Conservation (phyloP, 352 stramenopile genomes). For the Nothophytophthora sp. region DNA sequence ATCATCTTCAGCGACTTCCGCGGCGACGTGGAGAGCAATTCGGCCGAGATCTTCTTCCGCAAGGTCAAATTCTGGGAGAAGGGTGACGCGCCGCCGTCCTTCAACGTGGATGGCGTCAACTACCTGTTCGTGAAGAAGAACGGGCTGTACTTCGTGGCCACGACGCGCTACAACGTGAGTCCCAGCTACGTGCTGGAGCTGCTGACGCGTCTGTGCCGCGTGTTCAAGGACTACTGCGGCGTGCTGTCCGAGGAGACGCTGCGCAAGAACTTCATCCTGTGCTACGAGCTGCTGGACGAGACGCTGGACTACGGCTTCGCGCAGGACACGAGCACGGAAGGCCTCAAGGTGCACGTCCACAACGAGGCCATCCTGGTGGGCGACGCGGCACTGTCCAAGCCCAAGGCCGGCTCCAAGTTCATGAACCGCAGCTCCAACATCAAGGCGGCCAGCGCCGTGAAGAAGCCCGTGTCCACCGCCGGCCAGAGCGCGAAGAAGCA, state of each 20-base stretch:
- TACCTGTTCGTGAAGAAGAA: constrained; percentile 99
- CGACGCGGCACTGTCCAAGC: constrained; percentile 74
- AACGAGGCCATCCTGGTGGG: constrained; percentile 97
- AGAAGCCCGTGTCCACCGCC: constrained; percentile 82
- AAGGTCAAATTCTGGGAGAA: constrained; percentile 99
- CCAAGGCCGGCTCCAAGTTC: constrained; percentile 92
- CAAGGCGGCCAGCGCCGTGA: constrained; percentile 84
- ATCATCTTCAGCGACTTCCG: constrained; percentile 98
- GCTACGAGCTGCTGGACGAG: constrained; percentile 99
- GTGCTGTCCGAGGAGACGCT: constrained; percentile 98
- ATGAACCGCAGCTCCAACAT: constrained; percentile 78
- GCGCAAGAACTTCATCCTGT: constrained; percentile 99
- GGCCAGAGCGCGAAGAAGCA: constrained; percentile 79
- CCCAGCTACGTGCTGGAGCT: constrained; percentile 97
- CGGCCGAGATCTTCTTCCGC: constrained; percentile 98
- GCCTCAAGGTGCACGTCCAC: constrained; percentile 97
- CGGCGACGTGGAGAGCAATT: constrained; percentile 83
- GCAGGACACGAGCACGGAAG: constrained; percentile 97
- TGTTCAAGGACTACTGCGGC: constrained; percentile 99
- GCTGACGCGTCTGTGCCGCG: constrained; percentile 91
- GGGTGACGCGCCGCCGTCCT: constrained; percentile 95
- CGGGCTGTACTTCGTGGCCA: constrained; percentile 98
- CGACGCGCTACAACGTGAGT: constrained; percentile 96
- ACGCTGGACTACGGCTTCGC: constrained; percentile 99
- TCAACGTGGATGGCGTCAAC: constrained; percentile 97